Conservation (phyloP, 352 stramenopile genomes). For the Phytopythium cucurbitacearum region DNA sequence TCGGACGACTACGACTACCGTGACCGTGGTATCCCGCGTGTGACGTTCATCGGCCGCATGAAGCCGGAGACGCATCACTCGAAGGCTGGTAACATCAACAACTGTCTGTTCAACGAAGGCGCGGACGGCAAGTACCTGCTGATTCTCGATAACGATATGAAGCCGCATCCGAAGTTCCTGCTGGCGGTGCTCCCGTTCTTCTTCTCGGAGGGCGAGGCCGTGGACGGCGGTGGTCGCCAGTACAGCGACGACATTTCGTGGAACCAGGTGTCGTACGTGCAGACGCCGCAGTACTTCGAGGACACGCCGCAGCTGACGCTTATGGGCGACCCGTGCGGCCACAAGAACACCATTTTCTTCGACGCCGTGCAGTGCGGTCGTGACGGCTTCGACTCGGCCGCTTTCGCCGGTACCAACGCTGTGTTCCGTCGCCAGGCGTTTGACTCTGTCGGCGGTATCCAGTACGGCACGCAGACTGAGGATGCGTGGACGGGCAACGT, state of each 20-base stretch:
- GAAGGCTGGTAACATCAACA: slow-evolving; percentile 93
- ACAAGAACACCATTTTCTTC: slow-evolving; percentile 92
- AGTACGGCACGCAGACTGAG: slow-evolving; percentile 88
- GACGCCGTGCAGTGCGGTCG: slow-evolving; percentile 84
- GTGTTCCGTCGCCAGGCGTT: slow-evolving; percentile 88
- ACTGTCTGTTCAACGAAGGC: slow-evolving; percentile 87
- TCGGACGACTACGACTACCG: slow-evolving; percentile 90
- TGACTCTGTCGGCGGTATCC: slow-evolving; percentile 86
- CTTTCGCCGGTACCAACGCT: slow-evolving; percentile 87
- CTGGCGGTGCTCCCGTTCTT: slow-evolving; percentile 86
- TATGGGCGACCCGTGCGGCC: slow-evolving; percentile 85
- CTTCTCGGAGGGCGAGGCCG: slow-evolving; percentile 85
- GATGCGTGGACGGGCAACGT: slow-evolving; percentile 89
- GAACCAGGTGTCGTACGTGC: slow-evolving; percentile 88
- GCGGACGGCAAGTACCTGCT: slow-evolving; percentile 86
- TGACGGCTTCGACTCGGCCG: slow-evolving; percentile 85
- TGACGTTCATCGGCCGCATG: slow-evolving; percentile 87
- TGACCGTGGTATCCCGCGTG: slow-evolving; percentile 79
- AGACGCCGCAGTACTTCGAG: slow-evolving; percentile 89
- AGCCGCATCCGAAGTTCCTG: slow-evolving; percentile 87
- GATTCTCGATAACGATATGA: slow-evolving; percentile 93
- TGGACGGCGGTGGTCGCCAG: slow-evolving; percentile 77
- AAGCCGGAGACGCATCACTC: slow-evolving; percentile 88
- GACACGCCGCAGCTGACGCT: slow-evolving; percentile 79
- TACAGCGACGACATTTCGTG: slow-evolving; percentile 88